These are phyloP conservation scores for Colletotrichum agaves DNA, from an alignment of 2,329 filamentous ascomycete genomes.

Conservation along the genomic window DNA sequence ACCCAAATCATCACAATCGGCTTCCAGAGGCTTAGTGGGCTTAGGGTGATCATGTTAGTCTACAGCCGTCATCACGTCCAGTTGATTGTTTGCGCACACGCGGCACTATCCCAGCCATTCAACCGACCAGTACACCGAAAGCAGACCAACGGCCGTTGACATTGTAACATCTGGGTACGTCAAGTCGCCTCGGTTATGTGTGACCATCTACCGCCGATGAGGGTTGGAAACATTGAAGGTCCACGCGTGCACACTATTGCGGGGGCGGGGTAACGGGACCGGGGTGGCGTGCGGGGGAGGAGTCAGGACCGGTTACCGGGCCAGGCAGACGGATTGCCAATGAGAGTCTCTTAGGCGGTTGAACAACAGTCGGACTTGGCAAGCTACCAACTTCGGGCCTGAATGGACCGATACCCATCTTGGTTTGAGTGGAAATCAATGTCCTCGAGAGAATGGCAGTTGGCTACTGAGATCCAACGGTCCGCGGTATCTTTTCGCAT, in stretches of 20 bases:
- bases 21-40: background rate
- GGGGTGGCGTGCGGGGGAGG: constrained; percentile 28
- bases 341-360: background rate
- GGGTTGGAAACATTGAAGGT: background rate
- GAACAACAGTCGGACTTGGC: background rate
- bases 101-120: background rate
- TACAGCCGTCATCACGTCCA: background rate
- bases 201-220: background rate
- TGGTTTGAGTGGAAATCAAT: background rate
- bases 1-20: background rate
- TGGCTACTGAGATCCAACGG: background rate
- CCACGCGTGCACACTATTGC: constrained; percentile 1
- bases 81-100: background rate
- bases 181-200: background rate
- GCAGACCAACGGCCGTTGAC: background rate
- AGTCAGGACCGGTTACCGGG: constrained; percentile 31
- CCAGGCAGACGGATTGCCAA: constrained; percentile 1
- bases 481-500: background rate
- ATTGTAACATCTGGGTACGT: background rate
- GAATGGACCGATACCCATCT: background rate
- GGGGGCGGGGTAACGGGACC: constrained; percentile 20
- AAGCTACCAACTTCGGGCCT: constrained; percentile 9
- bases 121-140: constrained; percentile 1
- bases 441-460: background rate
- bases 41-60: background rate